A percentile compares a stretch with the other conserved stretches of the same genome.
phyloP scores from a whole-genome alignment of 2,329 filamentous ascomycete genomes.

The Penicillium sp. region DNA sequence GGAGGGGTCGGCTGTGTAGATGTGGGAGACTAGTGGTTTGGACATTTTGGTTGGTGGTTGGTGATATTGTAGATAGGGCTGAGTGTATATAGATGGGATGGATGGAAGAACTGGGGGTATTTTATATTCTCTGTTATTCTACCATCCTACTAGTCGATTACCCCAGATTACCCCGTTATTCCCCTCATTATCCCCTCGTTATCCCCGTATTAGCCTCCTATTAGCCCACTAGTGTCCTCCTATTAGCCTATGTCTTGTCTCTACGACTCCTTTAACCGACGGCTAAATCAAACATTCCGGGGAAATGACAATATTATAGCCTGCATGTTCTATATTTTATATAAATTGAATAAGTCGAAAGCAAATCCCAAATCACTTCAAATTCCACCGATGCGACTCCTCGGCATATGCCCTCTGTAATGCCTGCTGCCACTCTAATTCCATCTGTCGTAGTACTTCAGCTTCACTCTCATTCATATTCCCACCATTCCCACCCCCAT shows the following conservation, averaged over 20 bases:
- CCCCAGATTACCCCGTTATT: not conserved
- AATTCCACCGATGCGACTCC: constrained; percentile 3
- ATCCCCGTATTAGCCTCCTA: not conserved
- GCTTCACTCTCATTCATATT: not conserved
- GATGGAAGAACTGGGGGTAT: no score
- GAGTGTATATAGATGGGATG: not conserved
- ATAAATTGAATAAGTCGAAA: no score
- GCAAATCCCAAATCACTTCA: constrained; percentile 5
- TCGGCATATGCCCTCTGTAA: constrained; percentile 27
- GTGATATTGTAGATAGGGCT: not conserved
- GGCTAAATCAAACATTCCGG: constrained; percentile 1
- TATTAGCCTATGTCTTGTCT: not conserved
- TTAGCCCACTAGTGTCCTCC: not conserved
- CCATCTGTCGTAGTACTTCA: constrained; percentile 23
- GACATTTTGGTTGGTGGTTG: constrained; percentile 13
- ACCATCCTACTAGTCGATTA: not conserved
- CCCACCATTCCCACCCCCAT: not conserved
- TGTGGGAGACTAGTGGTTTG: constrained; percentile 66
- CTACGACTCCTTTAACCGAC: constrained; percentile 1
- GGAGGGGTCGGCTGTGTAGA: constrained; percentile 78
- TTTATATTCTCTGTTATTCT: not conserved
- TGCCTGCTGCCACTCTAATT: constrained; percentile 32
- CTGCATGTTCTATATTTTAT: no score
- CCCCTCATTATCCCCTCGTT: not conserved
- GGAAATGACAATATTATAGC: not conserved